Evolutionary conservation across 208 protist genomes (phyloP).

Genomic region (Wallacemonas collosoma): DNA sequence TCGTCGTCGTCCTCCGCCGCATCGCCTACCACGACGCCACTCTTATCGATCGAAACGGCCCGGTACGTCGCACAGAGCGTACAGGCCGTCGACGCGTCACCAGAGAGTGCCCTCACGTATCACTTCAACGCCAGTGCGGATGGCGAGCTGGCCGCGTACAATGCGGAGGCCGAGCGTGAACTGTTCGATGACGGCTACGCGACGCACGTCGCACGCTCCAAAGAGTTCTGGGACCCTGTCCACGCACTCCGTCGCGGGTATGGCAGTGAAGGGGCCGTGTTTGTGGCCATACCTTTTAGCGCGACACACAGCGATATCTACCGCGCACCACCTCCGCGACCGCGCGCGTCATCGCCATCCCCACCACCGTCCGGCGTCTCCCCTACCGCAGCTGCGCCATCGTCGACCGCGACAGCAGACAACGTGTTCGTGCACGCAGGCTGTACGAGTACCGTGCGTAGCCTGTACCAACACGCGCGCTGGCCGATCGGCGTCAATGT

Average conservation of each 20-base stretch:
- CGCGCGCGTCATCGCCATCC: not conserved
- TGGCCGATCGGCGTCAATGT: constrained; percentile 28
- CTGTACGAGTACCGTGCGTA: constrained; percentile 36
- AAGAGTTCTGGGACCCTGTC: constrained; percentile 32
- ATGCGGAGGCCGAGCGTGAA: constrained; percentile 33
- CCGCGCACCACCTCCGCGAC: constrained; percentile 4
- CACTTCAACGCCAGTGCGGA: constrained; percentile 27
- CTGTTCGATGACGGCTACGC: constrained; percentile 41
- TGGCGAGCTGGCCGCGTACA: constrained; percentile 25
- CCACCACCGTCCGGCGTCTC: not conserved
- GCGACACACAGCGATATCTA: constrained; percentile 18
- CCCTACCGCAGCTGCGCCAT: too few relatives aligned
- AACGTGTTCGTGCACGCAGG: constrained; percentile 3
- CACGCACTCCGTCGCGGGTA: constrained; percentile 43
- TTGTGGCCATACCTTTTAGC: constrained; percentile 32
- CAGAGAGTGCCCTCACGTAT: constrained; percentile 22
- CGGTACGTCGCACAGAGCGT: not conserved
- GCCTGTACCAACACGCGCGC: constrained; percentile 34
- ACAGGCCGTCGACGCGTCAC: constrained; percentile 12
- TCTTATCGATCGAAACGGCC: not conserved
- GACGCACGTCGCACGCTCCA: constrained; percentile 25
- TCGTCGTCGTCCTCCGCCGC: not conserved
- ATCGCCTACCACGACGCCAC: not conserved
- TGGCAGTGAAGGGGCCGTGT: constrained; percentile 42
- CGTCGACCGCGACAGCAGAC: constrained; percentile 17